phyloP scores from a whole-genome alignment of 306 rosid species.

The Gleditsia sinensis region DNA sequence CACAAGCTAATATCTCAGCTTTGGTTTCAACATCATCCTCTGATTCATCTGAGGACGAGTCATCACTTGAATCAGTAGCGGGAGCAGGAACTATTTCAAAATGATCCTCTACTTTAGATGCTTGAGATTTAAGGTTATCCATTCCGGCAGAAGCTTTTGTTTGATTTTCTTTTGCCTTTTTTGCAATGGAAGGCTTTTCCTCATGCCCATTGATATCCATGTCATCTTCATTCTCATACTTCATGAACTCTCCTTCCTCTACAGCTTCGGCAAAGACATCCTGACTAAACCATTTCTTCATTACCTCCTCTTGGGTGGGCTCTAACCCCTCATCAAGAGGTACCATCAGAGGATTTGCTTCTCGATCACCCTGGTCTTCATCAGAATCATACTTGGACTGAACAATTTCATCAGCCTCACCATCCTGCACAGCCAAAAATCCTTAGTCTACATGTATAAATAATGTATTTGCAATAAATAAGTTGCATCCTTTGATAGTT shows the following conservation, averaged over 20 bases:
- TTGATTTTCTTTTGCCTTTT: constrained; percentile 46
- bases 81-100: constrained; percentile 88
- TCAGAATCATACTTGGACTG: constrained; percentile 77
- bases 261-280: constrained; percentile 84
- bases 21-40: constrained; percentile 53
- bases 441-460: neutral
- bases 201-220: constrained; percentile 58
- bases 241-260: constrained; percentile 66
- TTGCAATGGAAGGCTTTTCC: constrained; percentile 37
- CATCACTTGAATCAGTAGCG: constrained; percentile 80
- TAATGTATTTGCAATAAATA: neutral
- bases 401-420: constrained; percentile 49
- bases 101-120: constrained; percentile 52
- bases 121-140: constrained; percentile 30
- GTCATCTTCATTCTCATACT: constrained; percentile 58
- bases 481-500: neutral
- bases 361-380: constrained; percentile 55
- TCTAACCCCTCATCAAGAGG: constrained; percentile 68
- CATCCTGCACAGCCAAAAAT: constrained; percentile 57
- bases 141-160: constrained; percentile 20
- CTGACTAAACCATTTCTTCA: constrained; percentile 86
- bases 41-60: constrained; percentile 70
- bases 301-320: constrained; percentile 74
- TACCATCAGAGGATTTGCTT: constrained; percentile 85
- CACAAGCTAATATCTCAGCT: constrained; percentile 84